Evolutionary conservation across 2,329 filamentous ascomycete species (phyloP).

Genomic region (Thelonectria discophora): DNA sequence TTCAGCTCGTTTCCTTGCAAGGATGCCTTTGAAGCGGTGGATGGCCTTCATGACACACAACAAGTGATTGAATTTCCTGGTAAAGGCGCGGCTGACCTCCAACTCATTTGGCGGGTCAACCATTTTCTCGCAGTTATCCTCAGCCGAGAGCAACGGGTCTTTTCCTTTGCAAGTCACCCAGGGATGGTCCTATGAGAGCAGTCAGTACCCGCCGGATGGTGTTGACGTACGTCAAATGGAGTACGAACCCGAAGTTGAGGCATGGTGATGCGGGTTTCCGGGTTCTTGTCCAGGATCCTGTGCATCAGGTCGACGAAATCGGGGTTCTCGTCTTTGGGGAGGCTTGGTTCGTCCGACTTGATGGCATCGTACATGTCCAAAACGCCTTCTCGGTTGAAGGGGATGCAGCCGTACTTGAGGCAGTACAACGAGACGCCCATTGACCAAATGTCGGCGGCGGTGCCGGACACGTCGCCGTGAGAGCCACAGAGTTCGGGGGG

Average conservation of each 20-base stretch:
- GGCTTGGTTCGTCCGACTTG: conserved; percentile 70
- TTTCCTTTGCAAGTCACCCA: conserved; percentile 88
- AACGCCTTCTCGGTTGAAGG: conserved; percentile 81
- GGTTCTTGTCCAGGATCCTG: conserved; percentile 84
- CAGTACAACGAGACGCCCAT: conserved; percentile 98
- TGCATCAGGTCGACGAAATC: conserved; percentile 79
- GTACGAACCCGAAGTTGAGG: conserved; percentile 76
- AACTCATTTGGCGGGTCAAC: conserved; percentile 87
- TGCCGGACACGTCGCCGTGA: conserved; percentile 88
- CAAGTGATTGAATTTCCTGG: conserved; percentile 85
- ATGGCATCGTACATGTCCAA: conserved; percentile 93
- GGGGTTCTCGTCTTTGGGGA: conserved; percentile 71
- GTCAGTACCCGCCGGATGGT: conserved; percentile 5
- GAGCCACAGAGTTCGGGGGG: conserved; percentile 90
- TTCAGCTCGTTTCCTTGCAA: conserved; percentile 50
- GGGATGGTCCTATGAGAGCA: conserved; percentile 74
- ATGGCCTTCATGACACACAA: conserved; percentile 93
- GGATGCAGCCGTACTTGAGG: conserved; percentile 85
- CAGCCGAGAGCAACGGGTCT: conserved; percentile 79
- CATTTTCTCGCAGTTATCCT: conserved; percentile 85
- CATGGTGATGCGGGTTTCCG: conserved; percentile 84
- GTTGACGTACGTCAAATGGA: not conserved
- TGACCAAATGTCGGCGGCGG: conserved; percentile 95
- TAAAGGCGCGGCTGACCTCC: conserved; percentile 91
- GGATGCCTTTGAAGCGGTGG: conserved; percentile 82